Base-by-base conservation (phyloP, 345 rosid genomes). In the Eutrema japonicum region DNA sequence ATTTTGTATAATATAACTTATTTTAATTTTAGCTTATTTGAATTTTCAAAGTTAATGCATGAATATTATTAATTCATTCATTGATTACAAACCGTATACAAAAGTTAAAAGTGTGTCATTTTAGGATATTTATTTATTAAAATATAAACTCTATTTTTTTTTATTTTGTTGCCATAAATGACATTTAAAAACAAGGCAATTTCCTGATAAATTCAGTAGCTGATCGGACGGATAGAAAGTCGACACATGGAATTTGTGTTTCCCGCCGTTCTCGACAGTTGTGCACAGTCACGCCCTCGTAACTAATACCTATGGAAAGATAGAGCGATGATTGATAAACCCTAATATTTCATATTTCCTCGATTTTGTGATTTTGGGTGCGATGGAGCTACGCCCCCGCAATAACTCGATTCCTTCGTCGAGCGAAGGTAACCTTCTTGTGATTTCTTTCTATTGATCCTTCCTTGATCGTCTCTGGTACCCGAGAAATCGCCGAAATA, bases 181-280 rank as follows among this genome's bases (percentile, higher is more conserved):
- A 18, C 22, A 18, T 18, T 18, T 18, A 18, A 0, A 18, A 46
- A 46, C 9, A 46, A 48, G 5, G 10, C 8, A 16, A 16, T 48
- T 48, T 18, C 27, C 4, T 3, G 10, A 48, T 7, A 48, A 7
- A 0, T 5, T 45, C 48, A 12, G 43, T 11, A 14, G 26, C 9
- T 14, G 51, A 47, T 47, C 55, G 26, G n/a, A 41, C 68, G 68
- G 78, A 41, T 35, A 10, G 1, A 0, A 18, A 50, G 0, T 1
- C 0, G 55, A 35, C 78, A 60, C 78, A 73, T 68, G 63, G 51
- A 0, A 29, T 10, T 29, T 58, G 48, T 50, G 63, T 68, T 75
- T 75, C 78, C 78, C 78, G 78, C 78, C 64, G 74, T 67, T 67
- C 2, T 60, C n/a, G 47, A 67, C 56, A 43, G 62, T 35, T 35